Evolutionary conservation across 2,329 filamentous ascomycete genomes (phyloP).

Genomic region (Colletotrichum lupini): DNA sequence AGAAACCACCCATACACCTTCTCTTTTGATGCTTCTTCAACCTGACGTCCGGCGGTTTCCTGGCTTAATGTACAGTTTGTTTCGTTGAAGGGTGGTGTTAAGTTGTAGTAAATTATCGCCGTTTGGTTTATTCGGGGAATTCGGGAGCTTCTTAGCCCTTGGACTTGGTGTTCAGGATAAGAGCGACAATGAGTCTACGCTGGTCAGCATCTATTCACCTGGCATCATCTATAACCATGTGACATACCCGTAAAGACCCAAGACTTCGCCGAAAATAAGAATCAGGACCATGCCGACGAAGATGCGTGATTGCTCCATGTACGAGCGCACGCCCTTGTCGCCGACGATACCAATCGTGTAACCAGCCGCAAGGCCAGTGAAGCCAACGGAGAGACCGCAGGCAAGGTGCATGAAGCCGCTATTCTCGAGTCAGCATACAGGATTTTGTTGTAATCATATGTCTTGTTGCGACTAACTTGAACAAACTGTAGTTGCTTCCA

Average conservation of each 20-base stretch:
- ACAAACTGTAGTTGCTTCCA: conserved; percentile 78
- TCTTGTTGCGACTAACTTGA: conserved; percentile 69
- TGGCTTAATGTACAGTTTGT: conserved; percentile 35
- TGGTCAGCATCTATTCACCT: not conserved
- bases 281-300: conserved; percentile 99
- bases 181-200: conserved; percentile 84
- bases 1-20: conserved; percentile 31
- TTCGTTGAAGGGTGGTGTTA: conserved; percentile 23
- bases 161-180: conserved; percentile 92
- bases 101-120: conserved; percentile 10
- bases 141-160: conserved; percentile 59
- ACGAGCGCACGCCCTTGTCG: conserved; percentile 91
- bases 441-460: not conserved
- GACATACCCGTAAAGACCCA: conserved; percentile 95
- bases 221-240: not conserved
- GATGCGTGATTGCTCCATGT: conserved; percentile 95
- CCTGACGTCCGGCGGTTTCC: conserved; percentile 22
- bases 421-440: conserved; percentile 34
- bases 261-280: conserved; percentile 96
- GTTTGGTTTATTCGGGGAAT: conserved; percentile 1
- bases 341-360: conserved; percentile 97
- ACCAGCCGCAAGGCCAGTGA: conserved; percentile 92
- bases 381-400: conserved; percentile 88
- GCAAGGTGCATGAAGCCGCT: conserved; percentile 95
- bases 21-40: conserved; percentile 29